Evolutionary conservation across 306 rosid species (phyloP).

Genomic region (Carpinus fangiana): DNA sequence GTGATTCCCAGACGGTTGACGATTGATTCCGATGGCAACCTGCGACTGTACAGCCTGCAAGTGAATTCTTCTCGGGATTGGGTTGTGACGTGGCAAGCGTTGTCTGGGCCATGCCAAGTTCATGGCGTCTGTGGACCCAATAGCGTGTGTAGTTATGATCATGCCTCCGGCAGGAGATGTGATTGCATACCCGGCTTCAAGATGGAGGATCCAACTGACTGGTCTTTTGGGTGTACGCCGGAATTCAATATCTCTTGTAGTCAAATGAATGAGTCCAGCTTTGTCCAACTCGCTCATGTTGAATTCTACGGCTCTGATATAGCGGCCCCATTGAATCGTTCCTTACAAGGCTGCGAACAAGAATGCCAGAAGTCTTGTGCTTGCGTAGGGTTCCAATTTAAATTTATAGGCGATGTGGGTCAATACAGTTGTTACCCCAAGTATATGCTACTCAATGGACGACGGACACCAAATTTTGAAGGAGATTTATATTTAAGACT

Average conservation of each 20-base stretch:
- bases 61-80: conserved; percentile 30
- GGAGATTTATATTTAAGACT: conserved; percentile 35
- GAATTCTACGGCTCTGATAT: conserved; percentile 59
- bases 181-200: conserved; percentile 48
- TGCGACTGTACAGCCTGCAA: conserved; percentile 43
- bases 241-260: conserved; percentile 36
- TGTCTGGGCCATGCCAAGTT: conserved; percentile 36
- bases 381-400: conserved; percentile 54
- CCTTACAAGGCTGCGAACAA: conserved; percentile 36
- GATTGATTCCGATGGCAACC: conserved; percentile 41
- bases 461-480: conserved; percentile 12
- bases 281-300: conserved; percentile 30
- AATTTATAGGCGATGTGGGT: neutral
- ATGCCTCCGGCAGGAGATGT: conserved; percentile 43
- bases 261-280: conserved; percentile 14
- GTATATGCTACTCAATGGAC: conserved; percentile 27
- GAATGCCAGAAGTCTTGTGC: conserved; percentile 41
- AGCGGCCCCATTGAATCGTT: conserved; percentile 12
- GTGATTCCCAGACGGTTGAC: conserved; percentile 6
- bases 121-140: conserved; percentile 63
- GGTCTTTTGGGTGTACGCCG: conserved; percentile 55
- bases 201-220: conserved; percentile 36
- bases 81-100: conserved; percentile 52
- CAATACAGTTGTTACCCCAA: conserved; percentile 45
- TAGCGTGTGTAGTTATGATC: conserved; percentile 45